Percentiles rank a stretch among this genome's conserved stretches.
These are phyloP conservation scores for Ceratobasidium sp. DNA, from an alignment of 1,284 basidiomycete genomes.

Conservation along the genomic window DNA sequence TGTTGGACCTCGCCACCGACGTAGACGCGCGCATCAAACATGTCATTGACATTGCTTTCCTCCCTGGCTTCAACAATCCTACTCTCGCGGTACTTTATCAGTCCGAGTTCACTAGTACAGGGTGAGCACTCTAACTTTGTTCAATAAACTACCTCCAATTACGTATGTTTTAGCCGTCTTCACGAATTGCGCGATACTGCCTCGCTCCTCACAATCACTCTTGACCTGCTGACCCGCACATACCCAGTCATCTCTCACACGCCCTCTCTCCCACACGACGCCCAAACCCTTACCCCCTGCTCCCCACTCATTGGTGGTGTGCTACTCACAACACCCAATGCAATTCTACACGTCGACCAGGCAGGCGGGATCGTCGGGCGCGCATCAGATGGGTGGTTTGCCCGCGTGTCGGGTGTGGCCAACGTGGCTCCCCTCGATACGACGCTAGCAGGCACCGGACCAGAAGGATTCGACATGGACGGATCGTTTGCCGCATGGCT, in stretches of 20 bases:
- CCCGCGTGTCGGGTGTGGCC: conserved; percentile 67
- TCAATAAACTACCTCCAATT: background rate
- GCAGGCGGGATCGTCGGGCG: conserved; percentile 76
- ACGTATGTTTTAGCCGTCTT: conserved; percentile 70
- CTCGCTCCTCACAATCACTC: conserved; percentile 84
- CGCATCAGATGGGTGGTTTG: conserved; percentile 86
- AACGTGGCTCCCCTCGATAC: conserved; percentile 51
- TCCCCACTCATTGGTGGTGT: conserved; percentile 86
- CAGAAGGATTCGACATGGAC: conserved; percentile 21
- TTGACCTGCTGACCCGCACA: conserved; percentile 79
- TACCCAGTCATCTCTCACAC: conserved; percentile 87
- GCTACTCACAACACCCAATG: conserved; percentile 78
- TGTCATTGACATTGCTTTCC: conserved; percentile 86
- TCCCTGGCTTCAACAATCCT: conserved; percentile 94
- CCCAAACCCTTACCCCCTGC: conserved; percentile 77
- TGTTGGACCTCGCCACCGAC: conserved; percentile 72
- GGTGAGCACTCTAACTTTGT: conserved; percentile 56
- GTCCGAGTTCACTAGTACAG: conserved; percentile 88
- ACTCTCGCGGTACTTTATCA: conserved; percentile 92
- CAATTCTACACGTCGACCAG: conserved; percentile 90
- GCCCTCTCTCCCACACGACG: conserved; percentile 84
- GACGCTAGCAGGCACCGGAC: background rate
- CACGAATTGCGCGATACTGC: conserved; percentile 85
- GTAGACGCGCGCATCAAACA: conserved; percentile 78
- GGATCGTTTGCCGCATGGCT: conserved; percentile 16